Evolutionary conservation across 805 yeast genomes (phyloP), one percentile per base, ranked within the genome.

Genomic region (Candida germanica): DNA sequence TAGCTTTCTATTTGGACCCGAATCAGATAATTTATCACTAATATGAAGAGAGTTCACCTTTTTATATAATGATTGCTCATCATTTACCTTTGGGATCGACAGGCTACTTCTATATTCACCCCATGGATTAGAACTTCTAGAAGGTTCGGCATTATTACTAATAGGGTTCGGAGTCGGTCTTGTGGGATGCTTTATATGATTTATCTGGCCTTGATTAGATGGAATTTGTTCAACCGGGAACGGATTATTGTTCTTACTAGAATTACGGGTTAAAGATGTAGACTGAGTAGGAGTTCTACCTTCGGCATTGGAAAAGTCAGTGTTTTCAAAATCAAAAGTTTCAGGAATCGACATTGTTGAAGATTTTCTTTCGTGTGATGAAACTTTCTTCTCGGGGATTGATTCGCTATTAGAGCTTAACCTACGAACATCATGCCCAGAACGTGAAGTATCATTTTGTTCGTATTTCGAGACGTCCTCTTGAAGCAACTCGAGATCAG

Each of bases 51-150:
- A 10, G 15, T 21, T 13, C 26, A 17, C 11, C 13, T 21, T 28
- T 30, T 30, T 34, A 5, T 16, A 26, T 14, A 26, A 22, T 15
- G 25, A 31, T 12, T 17, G 19, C 6, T 10, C 23, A 20, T 20
- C 23, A 20, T 20, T 6, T 13, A 19, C 16, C 10, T 16, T 15
- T 9, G 19, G 25, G 2, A 15, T 13, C 7, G 23, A 18, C 13
- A 29, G 38, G 11, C 14, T 29, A 15, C 14, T 35, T 12, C 54
- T 45, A 38, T 45, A 61, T 7, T 56, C 61, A 3, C 62, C 63
- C 68, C 68, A 62, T 3, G 68, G 68, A 31, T 62, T 62, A 10
- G 53, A 31, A 23, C 33, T 26, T 29, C 35, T 35, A 20, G 6
- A 7, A 10, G 10, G 23, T 20, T 20, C 23, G 10, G 6, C 10